phyloP scores from a whole-genome alignment of 140 eudicot species.

The Oenanthe javanica region DNA sequence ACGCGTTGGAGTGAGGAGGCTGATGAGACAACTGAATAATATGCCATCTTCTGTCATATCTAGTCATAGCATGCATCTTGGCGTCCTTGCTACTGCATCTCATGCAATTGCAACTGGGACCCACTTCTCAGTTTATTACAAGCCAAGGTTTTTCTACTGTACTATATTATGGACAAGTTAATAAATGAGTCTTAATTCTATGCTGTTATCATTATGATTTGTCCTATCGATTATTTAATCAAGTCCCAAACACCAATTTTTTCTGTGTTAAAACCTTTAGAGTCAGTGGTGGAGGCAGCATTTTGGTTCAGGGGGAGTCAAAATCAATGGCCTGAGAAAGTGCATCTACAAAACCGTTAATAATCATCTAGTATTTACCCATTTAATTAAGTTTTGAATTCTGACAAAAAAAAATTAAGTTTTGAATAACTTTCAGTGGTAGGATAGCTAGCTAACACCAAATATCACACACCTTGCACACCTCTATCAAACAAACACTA shows the following conservation, averaged over 20 bases:
- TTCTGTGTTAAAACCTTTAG: background rate
- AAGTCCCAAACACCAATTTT: background rate
- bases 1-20: background rate
- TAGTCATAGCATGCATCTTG: conserved; percentile 55
- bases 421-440: too few relatives aligned
- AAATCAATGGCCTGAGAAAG: too few relatives aligned
- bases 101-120: conserved; percentile 82
- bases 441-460: too few relatives aligned
- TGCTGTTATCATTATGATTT: background rate
- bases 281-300: too few relatives aligned
- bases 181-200: background rate
- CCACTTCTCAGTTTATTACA: conserved; percentile 64
- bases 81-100: conserved; percentile 86
- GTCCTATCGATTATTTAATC: background rate
- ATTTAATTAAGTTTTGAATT: too few relatives aligned
- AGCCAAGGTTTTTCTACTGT: conserved; percentile 57
- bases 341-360: too few relatives aligned
- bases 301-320: too few relatives aligned
- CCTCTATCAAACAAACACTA: too few relatives aligned
- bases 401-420: too few relatives aligned
- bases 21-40: background rate
- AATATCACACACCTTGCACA: too few relatives aligned
- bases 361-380: too few relatives aligned
- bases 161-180: background rate
- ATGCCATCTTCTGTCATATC: background rate